phyloP scores from a whole-genome alignment of 768 basidiomycete genomes.

The Floccularia luteovirens region DNA sequence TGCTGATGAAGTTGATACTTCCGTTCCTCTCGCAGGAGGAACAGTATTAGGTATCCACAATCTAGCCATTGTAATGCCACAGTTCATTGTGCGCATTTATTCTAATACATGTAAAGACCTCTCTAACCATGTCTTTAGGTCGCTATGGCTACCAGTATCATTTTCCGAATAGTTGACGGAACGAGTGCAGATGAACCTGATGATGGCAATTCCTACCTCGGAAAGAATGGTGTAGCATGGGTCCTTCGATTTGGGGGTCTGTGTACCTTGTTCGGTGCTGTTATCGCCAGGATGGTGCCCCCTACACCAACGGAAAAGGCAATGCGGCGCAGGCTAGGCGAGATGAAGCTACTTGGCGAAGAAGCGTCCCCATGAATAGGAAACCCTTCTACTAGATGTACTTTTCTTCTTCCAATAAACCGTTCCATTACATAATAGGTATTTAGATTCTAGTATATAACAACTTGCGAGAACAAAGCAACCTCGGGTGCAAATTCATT shows the following conservation, averaged over 20 bases:
- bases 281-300: slow-evolving; percentile 74
- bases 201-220: slow-evolving; percentile 53
- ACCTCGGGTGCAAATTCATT: background rate
- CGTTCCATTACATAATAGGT: slow-evolving; percentile 4
- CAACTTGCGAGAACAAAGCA: background rate
- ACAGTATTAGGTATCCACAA: slow-evolving; percentile 95
- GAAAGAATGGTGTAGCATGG: slow-evolving; percentile 91
- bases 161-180: slow-evolving; percentile 78
- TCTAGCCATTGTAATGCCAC: slow-evolving; percentile 90
- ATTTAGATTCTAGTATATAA: background rate
- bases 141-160: slow-evolving; percentile 77
- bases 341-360: slow-evolving; percentile 70
- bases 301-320: slow-evolving; percentile 89
- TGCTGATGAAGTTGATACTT: slow-evolving; percentile 23
- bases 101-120: slow-evolving; percentile 1
- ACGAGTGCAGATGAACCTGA: slow-evolving; percentile 30
- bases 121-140: slow-evolving; percentile 39
- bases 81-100: slow-evolving; percentile 68
- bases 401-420: slow-evolving; percentile 1
- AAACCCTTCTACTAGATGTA: no score
- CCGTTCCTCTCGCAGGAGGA: slow-evolving; percentile 66
- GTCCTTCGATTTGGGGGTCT: slow-evolving; percentile 88
- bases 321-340: slow-evolving; percentile 73
- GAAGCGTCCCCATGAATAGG: slow-evolving; percentile 38
- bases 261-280: slow-evolving; percentile 78